Conservation (phyloP, 2,329 filamentous ascomycete genomes). For the Diaporthe batatas region DNA sequence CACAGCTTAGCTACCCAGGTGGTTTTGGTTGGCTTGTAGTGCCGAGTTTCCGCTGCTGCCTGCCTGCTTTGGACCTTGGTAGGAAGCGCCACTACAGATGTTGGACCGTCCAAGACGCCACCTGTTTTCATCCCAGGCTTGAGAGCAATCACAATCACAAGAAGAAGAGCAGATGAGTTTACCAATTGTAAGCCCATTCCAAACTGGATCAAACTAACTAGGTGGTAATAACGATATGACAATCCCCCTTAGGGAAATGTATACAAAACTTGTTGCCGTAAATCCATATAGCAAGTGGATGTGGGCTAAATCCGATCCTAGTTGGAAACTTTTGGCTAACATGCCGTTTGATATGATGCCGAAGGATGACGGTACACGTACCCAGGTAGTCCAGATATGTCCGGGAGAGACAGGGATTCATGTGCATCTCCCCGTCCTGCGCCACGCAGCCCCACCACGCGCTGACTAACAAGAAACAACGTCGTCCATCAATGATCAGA, state of each 20-base stretch:
- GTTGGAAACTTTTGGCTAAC: neutral
- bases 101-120: too few relatives aligned
- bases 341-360: neutral
- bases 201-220: neutral
- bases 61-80: neutral
- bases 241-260: too few relatives aligned
- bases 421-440: neutral
- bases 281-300: neutral
- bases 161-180: neutral
- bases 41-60: neutral
- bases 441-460: neutral
- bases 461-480: slow-evolving; percentile 3
- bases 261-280: neutral
- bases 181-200: neutral
- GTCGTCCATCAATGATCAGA: neutral
- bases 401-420: neutral
- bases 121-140: neutral
- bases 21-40: neutral
- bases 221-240: neutral
- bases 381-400: neutral
- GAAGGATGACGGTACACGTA: neutral
- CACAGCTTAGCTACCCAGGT: too few relatives aligned
- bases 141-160: neutral
- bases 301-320: too few relatives aligned
- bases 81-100: too few relatives aligned